Percentiles rank a stretch among this genome's conserved stretches.
Evolutionary conservation across 805 yeast genomes (phyloP).

Genomic region (Grigorovia yakushimaensis): DNA sequence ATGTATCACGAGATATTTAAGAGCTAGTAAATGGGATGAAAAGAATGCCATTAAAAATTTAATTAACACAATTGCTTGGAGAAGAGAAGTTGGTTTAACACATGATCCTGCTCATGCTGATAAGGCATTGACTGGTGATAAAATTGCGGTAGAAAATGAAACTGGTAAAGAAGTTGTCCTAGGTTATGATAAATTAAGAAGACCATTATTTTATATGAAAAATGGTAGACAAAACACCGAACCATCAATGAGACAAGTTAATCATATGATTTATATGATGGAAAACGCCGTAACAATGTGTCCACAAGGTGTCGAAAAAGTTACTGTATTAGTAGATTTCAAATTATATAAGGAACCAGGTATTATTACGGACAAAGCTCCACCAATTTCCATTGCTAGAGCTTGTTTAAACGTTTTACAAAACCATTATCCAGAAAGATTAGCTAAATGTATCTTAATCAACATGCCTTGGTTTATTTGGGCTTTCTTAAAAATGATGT

Average conservation of each 20-base stretch:
- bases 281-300: constrained; percentile 42
- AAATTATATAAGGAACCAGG: constrained; percentile 34
- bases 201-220: constrained; percentile 44
- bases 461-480: constrained; percentile 51
- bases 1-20: constrained; percentile 41
- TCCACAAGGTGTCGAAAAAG: constrained; percentile 51
- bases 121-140: constrained; percentile 31
- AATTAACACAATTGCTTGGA: constrained; percentile 42
- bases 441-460: constrained; percentile 44
- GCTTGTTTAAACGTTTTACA: constrained; percentile 44
- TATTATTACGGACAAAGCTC: constrained; percentile 33
- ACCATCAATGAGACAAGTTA: constrained; percentile 43
- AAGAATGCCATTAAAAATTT: constrained; percentile 36
- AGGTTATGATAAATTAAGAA: constrained; percentile 44
- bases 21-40: constrained; percentile 44
- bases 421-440: constrained; percentile 49
- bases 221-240: constrained; percentile 49
- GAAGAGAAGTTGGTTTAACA: constrained; percentile 41
- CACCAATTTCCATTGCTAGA: constrained; percentile 41
- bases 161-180: constrained; percentile 47
- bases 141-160: constrained; percentile 38
- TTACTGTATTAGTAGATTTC: constrained; percentile 47
- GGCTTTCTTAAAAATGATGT: constrained; percentile 45
- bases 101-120: constrained; percentile 29
- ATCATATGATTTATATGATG: constrained; percentile 47